Percentiles rank a stretch among this genome's conserved stretches.
Evolutionary conservation across 1,139 yeast genomes (phyloP).

Genomic region (Suhomyces kunorum): DNA sequence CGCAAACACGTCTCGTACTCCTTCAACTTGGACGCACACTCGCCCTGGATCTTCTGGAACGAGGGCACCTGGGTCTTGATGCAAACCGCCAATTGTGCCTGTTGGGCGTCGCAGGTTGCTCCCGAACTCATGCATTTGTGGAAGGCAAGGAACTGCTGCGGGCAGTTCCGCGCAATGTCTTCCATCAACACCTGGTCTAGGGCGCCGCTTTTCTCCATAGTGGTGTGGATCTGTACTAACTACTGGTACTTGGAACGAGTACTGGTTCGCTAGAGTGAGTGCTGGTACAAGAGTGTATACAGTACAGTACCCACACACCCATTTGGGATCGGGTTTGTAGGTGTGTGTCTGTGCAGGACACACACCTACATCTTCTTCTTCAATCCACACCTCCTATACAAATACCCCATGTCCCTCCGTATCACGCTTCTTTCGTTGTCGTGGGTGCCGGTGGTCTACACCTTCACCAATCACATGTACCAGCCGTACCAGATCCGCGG

Average conservation of each 20-base stretch:
- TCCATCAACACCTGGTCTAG: constrained; percentile 57
- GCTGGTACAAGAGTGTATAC: no score
- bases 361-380: no score
- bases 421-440: constrained; percentile 36
- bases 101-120: constrained; percentile 51
- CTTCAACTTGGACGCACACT: constrained; percentile 56
- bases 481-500: constrained; percentile 83
- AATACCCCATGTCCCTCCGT: constrained; percentile 9
- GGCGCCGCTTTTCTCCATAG: constrained; percentile 21
- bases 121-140: constrained; percentile 61
- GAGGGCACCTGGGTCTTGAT: constrained; percentile 62
- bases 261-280: no score
- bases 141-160: constrained; percentile 61
- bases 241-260: no score
- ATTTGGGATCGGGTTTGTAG: no score
- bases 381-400: no score
- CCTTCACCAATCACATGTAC: constrained; percentile 68
- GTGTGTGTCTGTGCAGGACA: background rate
- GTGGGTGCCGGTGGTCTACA: constrained; percentile 82
- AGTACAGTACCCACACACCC: no score
- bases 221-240: no score
- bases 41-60: constrained; percentile 59
- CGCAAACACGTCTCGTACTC: constrained; percentile 63
- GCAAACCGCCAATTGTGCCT: constrained; percentile 54
- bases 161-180: constrained; percentile 67